Evolutionary conservation across 257 asterid species (phyloP).

Genomic region (Cruciata laevipes): DNA sequence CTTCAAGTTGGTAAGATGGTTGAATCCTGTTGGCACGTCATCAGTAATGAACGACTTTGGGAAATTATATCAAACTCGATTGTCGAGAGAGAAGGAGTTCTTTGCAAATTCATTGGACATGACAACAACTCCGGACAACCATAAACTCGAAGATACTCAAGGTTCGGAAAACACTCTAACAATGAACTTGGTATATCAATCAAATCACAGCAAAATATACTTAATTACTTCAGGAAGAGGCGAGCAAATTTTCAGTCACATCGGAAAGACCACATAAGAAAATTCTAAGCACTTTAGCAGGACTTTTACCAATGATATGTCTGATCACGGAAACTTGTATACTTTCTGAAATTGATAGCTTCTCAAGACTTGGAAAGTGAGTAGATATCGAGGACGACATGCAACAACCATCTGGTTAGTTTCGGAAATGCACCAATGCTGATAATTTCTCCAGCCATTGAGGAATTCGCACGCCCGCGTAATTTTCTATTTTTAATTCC

Average conservation of each 20-base stretch:
- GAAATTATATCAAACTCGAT: background rate
- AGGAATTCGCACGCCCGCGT: background rate
- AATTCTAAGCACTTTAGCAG: too few relatives aligned
- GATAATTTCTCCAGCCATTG: background rate
- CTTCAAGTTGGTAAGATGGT: conserved; percentile 3
- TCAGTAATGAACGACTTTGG: conserved; percentile 10
- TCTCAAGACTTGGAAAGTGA: background rate
- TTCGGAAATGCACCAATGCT: too few relatives aligned
- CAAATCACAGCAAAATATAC: background rate
- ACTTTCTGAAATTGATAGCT: background rate
- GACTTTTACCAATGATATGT: background rate
- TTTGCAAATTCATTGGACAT: background rate
- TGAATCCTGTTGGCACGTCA: background rate
- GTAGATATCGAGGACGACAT: background rate
- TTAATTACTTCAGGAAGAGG: background rate
- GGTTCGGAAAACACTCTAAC: background rate
- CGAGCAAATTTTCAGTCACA: background rate
- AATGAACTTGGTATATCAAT: background rate
- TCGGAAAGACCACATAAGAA: background rate
- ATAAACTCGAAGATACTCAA: too few relatives aligned
- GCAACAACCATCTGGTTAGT: too few relatives aligned
- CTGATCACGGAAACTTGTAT: background rate
- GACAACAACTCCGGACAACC: too few relatives aligned
- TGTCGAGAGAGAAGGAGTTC: background rate
- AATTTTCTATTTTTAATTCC: background rate